Evolutionary conservation across 2,329 filamentous ascomycete genomes (phyloP), one percentile per base, ranked within the genome.

Genomic region (Xylariaceae sp.): DNA sequence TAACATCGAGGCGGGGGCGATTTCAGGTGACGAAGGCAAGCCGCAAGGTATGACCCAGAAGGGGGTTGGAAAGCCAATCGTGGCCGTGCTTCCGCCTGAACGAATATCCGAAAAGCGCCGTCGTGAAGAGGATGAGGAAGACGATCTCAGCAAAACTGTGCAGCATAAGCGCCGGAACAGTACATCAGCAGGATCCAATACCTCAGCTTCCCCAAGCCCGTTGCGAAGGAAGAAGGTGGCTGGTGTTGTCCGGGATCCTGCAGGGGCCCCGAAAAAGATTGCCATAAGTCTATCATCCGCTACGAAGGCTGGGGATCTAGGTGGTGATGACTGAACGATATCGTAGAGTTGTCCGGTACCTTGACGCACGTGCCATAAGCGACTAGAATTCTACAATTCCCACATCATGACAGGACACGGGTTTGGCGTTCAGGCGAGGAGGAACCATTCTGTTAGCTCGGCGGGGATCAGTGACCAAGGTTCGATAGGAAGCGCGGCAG

Each of bases 101-200:
- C 81, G 89, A 50, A 72, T 95, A 16, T 87, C 90, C 0, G 89
- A 95, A 69, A 97, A 97, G 72, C 86, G 92, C 45, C 83, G 92
- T 45, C 83, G 94, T 63, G 92, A 96, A 67, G 92, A 96, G 53
- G 90, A 95, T 57, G 92, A 96, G 43, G 92, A 96, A 52, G 92
- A 96, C 60, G 89, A 92, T 65, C 74, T 97, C n/a, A 85, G 85
- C 51, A 95, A 94, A 71, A 78, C 96, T 63, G 84, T 89, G 60
- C 75, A 80, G 46, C 76, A 76, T 65, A 86, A 85, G 66, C 77
- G 83, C 39, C 79, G 83, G 36, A 85, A 81, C 63, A 84, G 79
- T 67, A 76, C 73, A 51, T 79, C 80, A 7, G 74, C 74, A 2
- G 74, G 73, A 15, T 70, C 73, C 9, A 76, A 72, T 41, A 58